Evolutionary conservation across 2,329 filamentous ascomycete genomes (phyloP).

Genomic region (Aureobasidium subglaciale): DNA sequence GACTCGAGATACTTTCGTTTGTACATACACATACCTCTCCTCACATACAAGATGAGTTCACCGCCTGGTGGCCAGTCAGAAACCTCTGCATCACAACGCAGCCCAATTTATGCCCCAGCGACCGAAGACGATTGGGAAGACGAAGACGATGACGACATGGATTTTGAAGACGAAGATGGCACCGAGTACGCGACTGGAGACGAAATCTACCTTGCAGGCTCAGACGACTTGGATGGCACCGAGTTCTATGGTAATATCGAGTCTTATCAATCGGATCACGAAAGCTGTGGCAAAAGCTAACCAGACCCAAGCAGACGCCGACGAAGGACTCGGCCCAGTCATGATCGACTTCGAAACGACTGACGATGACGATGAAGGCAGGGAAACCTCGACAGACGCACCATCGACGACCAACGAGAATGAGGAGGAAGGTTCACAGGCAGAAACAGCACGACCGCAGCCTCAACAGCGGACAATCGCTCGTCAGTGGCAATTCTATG

Average conservation of each 20-base stretch:
- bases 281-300: conserved; percentile 22
- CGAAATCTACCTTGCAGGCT: conserved; percentile 28
- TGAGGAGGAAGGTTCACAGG: conserved; percentile 30
- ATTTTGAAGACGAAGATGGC: conserved; percentile 40
- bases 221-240: conserved; percentile 28
- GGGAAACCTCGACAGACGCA: conserved; percentile 20
- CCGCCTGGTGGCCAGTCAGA: conserved; percentile 1
- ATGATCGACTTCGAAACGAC: conserved; percentile 36
- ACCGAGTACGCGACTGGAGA: conserved; percentile 24
- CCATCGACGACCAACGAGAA: conserved; percentile 19
- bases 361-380: conserved; percentile 29
- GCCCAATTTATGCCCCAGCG: background rate
- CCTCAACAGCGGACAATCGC: conserved; percentile 24
- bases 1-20: background rate
- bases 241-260: conserved; percentile 30
- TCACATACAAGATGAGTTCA: background rate
- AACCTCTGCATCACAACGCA: background rate
- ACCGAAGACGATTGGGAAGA: conserved; percentile 26
- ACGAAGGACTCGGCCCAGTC: conserved; percentile 33
- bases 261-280: conserved; percentile 25
- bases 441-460: conserved; percentile 22
- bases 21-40: background rate
- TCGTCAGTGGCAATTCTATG: conserved; percentile 22
- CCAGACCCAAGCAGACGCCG: conserved; percentile 28
- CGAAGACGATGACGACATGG: conserved; percentile 45